These are phyloP conservation scores for Fraxinus baroniana DNA, from an alignment of 305 asterid species.

Conservation along the genomic window DNA sequence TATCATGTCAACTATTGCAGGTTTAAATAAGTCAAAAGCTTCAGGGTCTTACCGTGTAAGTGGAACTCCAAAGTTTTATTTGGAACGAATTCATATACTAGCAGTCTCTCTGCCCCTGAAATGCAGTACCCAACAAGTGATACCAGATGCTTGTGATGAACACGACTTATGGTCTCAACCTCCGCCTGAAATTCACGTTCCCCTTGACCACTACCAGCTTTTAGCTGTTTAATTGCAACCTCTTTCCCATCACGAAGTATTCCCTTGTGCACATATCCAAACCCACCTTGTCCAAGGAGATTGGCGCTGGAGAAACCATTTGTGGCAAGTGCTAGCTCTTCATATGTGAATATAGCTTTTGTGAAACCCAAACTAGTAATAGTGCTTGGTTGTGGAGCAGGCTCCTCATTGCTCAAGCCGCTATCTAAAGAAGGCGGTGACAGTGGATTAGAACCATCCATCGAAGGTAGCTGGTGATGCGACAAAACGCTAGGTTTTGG, in stretches of 20 bases:
- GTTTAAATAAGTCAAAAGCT: constrained; percentile 15
- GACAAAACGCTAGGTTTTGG: constrained; percentile 30
- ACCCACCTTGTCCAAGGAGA: constrained; percentile 85
- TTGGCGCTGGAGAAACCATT: constrained; percentile 50
- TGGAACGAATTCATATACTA: constrained; percentile 75
- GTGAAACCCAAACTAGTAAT: constrained; percentile 29
- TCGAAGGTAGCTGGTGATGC: constrained; percentile 38
- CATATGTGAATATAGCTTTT: constrained; percentile 59
- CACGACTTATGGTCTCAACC: constrained; percentile 76
- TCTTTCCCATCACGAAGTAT: constrained; percentile 61
- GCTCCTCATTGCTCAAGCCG: constrained; percentile 39
- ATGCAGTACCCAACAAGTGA: constrained; percentile 71
- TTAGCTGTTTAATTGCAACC: constrained; percentile 76
- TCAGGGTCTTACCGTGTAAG: constrained; percentile 61
- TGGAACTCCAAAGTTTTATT: constrained; percentile 75
- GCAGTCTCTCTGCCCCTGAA: constrained; percentile 69
- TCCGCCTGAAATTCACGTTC: constrained; percentile 90
- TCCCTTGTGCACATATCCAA: constrained; percentile 87
- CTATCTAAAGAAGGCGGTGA: constrained; percentile 40
- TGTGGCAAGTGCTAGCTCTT: constrained; percentile 68
- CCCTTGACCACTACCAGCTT: constrained; percentile 80
- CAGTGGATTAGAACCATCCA: constrained; percentile 34
- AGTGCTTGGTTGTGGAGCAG: constrained; percentile 24
- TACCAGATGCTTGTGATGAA: constrained; percentile 67
- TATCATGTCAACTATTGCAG: constrained; percentile 2